These are phyloP conservation scores for Haematococcus lacustris DNA, from an alignment of 139 green algal genomes.

Conservation along the genomic window DNA sequence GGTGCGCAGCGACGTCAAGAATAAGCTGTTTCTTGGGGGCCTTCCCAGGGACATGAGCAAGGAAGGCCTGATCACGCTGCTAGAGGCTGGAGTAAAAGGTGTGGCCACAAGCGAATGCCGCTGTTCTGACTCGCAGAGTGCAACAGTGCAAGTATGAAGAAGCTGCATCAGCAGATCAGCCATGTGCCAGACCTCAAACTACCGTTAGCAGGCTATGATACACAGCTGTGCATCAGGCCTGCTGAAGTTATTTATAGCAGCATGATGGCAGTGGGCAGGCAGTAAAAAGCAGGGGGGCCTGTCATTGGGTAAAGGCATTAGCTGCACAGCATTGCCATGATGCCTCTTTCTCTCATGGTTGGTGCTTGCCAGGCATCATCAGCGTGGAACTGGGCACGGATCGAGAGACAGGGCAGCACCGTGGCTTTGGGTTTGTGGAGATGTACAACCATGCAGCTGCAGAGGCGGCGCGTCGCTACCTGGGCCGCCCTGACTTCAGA, in stretches of 20 bases:
- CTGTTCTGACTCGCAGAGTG: too few species aligned
- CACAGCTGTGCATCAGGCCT: too few species aligned
- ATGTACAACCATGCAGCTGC: conserved; percentile 87
- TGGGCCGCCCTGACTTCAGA: conserved; percentile 56
- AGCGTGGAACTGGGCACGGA: conserved; percentile 56
- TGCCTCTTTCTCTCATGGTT: too few species aligned
- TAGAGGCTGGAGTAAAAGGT: conserved; percentile 22
- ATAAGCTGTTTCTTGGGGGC: conserved; percentile 82
- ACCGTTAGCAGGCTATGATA: too few species aligned
- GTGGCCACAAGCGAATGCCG: conserved; percentile 1
- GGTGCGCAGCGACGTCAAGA: conserved; percentile 60
- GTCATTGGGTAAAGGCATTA: too few species aligned
- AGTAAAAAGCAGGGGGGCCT: too few species aligned
- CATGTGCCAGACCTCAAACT: too few species aligned
- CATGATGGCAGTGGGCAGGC: too few species aligned
- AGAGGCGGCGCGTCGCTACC: conserved; percentile 45
- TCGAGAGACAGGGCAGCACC: conserved; percentile 58
- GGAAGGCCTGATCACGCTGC: conserved; percentile 33
- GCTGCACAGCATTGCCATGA: too few species aligned
- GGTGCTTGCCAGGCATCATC: conserved; percentile 53
- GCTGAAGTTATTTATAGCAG: too few species aligned
- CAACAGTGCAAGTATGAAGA: too few species aligned
- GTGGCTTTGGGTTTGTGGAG: conserved; percentile 82
- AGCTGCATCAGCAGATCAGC: too few species aligned
- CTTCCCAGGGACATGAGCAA: conserved; percentile 62